These are phyloP conservation scores for Euphorbia celastroides DNA, from an alignment of 441 rosid species.

Conservation along the genomic window DNA sequence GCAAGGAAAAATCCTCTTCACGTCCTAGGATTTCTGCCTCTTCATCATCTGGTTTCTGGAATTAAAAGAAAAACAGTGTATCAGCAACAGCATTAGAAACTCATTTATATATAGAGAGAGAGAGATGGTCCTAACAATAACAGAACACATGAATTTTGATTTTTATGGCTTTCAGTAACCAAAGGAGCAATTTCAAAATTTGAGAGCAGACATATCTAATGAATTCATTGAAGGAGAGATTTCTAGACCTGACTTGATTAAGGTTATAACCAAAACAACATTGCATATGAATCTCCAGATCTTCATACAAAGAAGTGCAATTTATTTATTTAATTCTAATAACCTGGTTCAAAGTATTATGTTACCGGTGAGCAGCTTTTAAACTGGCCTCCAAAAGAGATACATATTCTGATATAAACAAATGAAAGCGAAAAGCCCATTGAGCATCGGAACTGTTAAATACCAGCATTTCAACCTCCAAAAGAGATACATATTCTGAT, in stretches of 20 bases:
- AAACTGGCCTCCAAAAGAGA: not conserved
- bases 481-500: not conserved
- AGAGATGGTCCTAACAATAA: not conserved
- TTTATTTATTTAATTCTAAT: not conserved
- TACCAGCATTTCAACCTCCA: slow-evolving; percentile 65
- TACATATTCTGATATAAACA: not conserved
- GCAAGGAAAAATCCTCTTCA: slow-evolving; percentile 86
- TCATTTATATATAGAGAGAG: not conserved
- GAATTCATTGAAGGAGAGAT: not conserved
- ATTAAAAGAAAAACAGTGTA: slow-evolving; percentile 1
- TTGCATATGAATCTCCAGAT: not conserved
- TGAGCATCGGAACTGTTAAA: too few relatives aligned
- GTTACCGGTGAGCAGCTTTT: too few relatives aligned
- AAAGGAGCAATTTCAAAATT: not conserved
- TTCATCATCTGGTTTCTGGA: slow-evolving; percentile 89
- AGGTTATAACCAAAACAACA: not conserved
- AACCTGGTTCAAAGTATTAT: not conserved
- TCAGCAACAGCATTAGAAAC: not conserved
- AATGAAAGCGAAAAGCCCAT: not conserved
- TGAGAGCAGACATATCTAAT: not conserved
- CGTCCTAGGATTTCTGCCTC: slow-evolving; percentile 70
- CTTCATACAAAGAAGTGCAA: not conserved
- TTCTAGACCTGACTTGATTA: not conserved
- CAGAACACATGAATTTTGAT: not conserved
- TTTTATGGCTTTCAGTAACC: not conserved